phyloP scores from a whole-genome alignment of 1,139 yeast species.

The Zhuliangozyma blackwelliae region DNA sequence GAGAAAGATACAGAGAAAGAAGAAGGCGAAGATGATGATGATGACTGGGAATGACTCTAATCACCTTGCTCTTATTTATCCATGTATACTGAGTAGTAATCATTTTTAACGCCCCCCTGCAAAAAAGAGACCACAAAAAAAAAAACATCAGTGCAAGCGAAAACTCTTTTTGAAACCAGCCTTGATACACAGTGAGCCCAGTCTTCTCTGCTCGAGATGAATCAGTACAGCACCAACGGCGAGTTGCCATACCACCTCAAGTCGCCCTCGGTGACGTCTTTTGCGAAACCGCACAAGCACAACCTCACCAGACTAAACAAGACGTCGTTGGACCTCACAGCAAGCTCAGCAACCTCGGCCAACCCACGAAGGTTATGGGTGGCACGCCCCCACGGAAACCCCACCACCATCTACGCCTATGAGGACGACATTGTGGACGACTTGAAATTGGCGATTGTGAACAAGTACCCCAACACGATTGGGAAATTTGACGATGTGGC shows the following conservation, averaged over 20 bases:
- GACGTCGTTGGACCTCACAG: neutral
- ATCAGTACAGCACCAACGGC: too few relatives aligned
- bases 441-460: slow-evolving; percentile 54
- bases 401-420: slow-evolving; percentile 61
- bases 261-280: too few relatives aligned
- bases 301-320: too few relatives aligned
- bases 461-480: slow-evolving; percentile 66
- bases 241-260: too few relatives aligned
- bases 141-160: too few relatives aligned
- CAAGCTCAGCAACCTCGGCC: slow-evolving; percentile 11
- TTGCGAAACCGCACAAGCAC: too few relatives aligned
- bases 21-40: slow-evolving; percentile 40
- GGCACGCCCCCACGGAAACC: slow-evolving; percentile 49
- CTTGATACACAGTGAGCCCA: too few relatives aligned
- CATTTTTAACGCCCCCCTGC: too few relatives aligned
- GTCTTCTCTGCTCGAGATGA: too few relatives aligned
- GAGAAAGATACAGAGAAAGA: neutral
- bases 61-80: neutral
- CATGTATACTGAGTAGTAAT: too few relatives aligned
- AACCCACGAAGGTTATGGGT: slow-evolving; percentile 58
- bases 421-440: slow-evolving; percentile 67
- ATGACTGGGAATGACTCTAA: slow-evolving; percentile 45
- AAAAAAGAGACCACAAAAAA: too few relatives aligned
- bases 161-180: too few relatives aligned
- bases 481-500: slow-evolving; percentile 67